Base-by-base conservation (phyloP, 305 asterid species). In the Fraxinus albicans region DNA sequence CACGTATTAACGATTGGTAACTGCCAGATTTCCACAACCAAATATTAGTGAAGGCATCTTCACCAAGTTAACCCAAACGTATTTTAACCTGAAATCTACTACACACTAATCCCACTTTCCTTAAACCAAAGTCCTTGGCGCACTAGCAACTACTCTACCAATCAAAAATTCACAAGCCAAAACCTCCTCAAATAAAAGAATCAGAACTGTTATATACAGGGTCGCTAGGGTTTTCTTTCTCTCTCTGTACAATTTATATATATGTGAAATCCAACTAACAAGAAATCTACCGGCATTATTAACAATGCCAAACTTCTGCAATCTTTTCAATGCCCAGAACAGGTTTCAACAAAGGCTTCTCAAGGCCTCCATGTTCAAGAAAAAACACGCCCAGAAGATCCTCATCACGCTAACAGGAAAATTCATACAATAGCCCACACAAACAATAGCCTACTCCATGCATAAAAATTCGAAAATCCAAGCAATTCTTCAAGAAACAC, bases 121-220 rank as follows among this genome's bases (percentile, higher is more conserved):
- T 35, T 27, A 9, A 35, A 25, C 50, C 34, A 15, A 31, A 55
- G 34, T 27, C 58, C 10, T 36, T 42, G 7, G 60, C 3, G 19
- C 63, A 23, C 58, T 27, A 5, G 12, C 19, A 33, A 60, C 34
- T 4, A 8, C 42, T 47, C 6, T 29, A 29, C 55, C 12, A 12
- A 42, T 35, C 47, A 65, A 63, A 73, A 50, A 31, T 42, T 31
- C 50, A 27, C 72, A 47, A n/a, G 75, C 34, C 47, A 33, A 19
- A 31, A 31, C 23, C 74, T 73, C 55, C 33, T 63, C 75, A 44
- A 81, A 84, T 42, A 50, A 80, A 80, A 82, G 77, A 83, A 75
- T 81, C 78, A 21, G 47, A 67, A 80, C 17, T 67, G 9, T 50
- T 76, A 78, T 67, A 77, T 67, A 34, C 78, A 81, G 73, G 19